phyloP scores from a whole-genome alignment of 2,329 filamentous ascomycete genomes.

The Fusarium humuli region DNA sequence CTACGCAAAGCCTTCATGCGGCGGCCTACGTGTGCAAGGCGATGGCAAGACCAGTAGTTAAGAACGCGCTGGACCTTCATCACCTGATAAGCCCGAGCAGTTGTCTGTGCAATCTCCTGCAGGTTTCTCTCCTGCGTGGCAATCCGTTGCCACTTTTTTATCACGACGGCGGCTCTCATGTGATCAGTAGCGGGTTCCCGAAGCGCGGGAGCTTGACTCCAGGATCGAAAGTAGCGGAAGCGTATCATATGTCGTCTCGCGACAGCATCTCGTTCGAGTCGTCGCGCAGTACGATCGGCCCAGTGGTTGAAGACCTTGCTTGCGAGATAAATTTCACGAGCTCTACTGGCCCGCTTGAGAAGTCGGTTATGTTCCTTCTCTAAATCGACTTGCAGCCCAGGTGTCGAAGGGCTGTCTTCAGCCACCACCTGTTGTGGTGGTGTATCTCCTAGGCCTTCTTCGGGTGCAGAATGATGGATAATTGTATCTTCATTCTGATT shows the following conservation, averaged over 20 bases:
- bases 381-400: constrained; percentile 6
- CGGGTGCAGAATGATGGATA: constrained; percentile 4
- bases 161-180: constrained; percentile 46
- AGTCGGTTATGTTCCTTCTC: constrained; percentile 39
- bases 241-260: constrained; percentile 78
- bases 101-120: constrained; percentile 39
- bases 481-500: constrained; percentile 19
- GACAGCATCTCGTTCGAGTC: constrained; percentile 72
- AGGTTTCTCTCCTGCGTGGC: constrained; percentile 47
- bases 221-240: constrained; percentile 57
- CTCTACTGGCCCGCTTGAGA: constrained; percentile 68
- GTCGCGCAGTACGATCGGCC: constrained; percentile 72
- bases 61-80: constrained; percentile 39
- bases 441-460: constrained; percentile 6
- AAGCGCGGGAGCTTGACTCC: constrained; percentile 51
- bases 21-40: constrained; percentile 38
- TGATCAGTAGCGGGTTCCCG: constrained; percentile 48
- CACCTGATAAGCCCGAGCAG: constrained; percentile 37
- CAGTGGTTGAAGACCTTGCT: constrained; percentile 63
- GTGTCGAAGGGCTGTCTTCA: constrained; percentile 22
- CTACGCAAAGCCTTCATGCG: constrained; percentile 32
- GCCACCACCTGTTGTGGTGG: not conserved
- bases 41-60: constrained; percentile 47
- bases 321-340: constrained; percentile 72
- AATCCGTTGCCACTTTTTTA: constrained; percentile 52